Evolutionary conservation across 805 yeast species (phyloP).

Genomic region (Candida namnaoensis): DNA sequence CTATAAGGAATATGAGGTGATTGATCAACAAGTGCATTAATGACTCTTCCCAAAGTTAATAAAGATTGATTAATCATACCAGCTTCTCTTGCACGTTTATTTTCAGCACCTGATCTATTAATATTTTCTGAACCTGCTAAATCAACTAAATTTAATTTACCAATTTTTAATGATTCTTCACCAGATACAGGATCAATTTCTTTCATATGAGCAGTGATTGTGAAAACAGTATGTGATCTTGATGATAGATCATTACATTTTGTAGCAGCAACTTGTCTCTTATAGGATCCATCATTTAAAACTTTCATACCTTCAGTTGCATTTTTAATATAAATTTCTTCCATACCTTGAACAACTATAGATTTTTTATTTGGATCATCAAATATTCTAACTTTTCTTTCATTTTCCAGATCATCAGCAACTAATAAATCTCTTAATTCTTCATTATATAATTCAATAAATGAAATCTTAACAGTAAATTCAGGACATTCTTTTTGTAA

Average conservation of each 20-base stretch:
- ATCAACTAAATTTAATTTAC: slow-evolving; percentile 83
- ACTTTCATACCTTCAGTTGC: slow-evolving; percentile 43
- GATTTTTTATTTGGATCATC: slow-evolving; percentile 38
- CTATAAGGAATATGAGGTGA: slow-evolving; percentile 73
- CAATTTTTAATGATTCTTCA: slow-evolving; percentile 40
- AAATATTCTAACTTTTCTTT: slow-evolving; percentile 41
- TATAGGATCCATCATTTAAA: slow-evolving; percentile 47
- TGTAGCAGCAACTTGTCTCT: slow-evolving; percentile 71
- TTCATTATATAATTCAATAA: slow-evolving; percentile 77
- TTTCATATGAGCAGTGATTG: slow-evolving; percentile 52
- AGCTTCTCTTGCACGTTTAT: slow-evolving; percentile 83
- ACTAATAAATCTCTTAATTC: slow-evolving; percentile 61
- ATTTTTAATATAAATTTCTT: slow-evolving; percentile 38
- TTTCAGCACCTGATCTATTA: slow-evolving; percentile 73
- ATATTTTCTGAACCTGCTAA: slow-evolving; percentile 91
- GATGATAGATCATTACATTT: slow-evolving; percentile 71
- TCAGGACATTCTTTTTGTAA: slow-evolving; percentile 37
- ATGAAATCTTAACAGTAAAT: slow-evolving; percentile 60
- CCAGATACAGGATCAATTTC: slow-evolving; percentile 36
- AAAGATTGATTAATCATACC: slow-evolving; percentile 85
- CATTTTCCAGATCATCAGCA: slow-evolving; percentile 12
- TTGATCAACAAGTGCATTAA: slow-evolving; percentile 59
- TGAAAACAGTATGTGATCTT: slow-evolving; percentile 74
- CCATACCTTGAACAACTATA: slow-evolving; percentile 48
- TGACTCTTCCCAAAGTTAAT: slow-evolving; percentile 79